phyloP scores from a whole-genome alignment of 768 basidiomycete species.

The Boletus reticuloceps region DNA sequence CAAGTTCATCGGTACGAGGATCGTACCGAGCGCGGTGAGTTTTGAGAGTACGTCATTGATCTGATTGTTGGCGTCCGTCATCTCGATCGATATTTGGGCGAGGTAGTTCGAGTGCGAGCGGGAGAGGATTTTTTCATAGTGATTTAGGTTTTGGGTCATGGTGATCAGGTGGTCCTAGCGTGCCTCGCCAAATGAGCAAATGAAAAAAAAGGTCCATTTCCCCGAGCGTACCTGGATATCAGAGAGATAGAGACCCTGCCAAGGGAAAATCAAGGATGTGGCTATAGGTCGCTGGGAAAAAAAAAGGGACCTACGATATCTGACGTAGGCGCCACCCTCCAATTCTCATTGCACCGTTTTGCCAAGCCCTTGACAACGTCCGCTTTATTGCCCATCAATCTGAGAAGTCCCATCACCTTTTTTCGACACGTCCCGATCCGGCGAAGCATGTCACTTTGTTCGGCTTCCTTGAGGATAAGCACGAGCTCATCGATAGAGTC shows the following conservation, averaged over 20 bases:
- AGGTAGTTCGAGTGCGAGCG: constrained; percentile 99
- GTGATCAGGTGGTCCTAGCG: constrained; percentile 92
- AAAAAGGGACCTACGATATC: constrained; percentile 69
- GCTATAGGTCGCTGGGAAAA: neutral
- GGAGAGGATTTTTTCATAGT: constrained; percentile 99
- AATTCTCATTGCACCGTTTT: constrained; percentile 97
- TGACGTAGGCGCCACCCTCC: constrained; percentile 96
- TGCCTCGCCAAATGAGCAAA: neutral
- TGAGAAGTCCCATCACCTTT: constrained; percentile 96
- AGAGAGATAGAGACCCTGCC: constrained; percentile 87
- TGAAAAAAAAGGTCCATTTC: no score
- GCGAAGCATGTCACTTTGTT: constrained; percentile 95
- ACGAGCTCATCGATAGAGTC: constrained; percentile 99
- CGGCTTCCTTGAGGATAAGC: constrained; percentile 73
- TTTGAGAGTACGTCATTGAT: constrained; percentile 99
- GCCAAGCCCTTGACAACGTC: constrained; percentile 99
- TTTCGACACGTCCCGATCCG: constrained; percentile 97
- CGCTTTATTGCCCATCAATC: constrained; percentile 99
- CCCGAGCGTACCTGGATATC: constrained; percentile 73
- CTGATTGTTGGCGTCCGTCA: constrained; percentile 99
- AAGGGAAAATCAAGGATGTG: neutral
- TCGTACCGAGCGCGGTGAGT: constrained; percentile 94
- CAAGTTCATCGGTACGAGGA: constrained; percentile 96
- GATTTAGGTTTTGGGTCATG: constrained; percentile 99
- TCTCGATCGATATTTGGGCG: constrained; percentile 99